Evolutionary conservation across 2,329 filamentous ascomycete genomes (phyloP).

Genomic region (Alternaria longipes): DNA sequence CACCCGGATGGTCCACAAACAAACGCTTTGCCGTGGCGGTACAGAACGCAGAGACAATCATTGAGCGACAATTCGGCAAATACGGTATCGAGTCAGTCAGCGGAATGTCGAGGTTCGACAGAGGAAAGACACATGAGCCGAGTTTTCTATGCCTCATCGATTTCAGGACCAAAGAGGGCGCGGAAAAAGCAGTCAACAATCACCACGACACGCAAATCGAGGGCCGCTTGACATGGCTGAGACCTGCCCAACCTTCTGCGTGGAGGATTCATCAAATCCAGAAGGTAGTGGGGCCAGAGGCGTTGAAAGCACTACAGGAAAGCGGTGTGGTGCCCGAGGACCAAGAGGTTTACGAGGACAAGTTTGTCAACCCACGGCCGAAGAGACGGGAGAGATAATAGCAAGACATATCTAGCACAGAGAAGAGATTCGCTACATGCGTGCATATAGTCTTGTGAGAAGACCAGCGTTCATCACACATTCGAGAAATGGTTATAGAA

Average conservation of each 20-base stretch:
- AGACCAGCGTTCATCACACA: not conserved
- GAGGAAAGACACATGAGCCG: conserved; percentile 11
- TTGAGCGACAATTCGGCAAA: conserved; percentile 21
- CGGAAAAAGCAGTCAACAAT: conserved; percentile 25
- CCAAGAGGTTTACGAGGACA: conserved; percentile 22
- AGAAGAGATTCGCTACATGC: not conserved
- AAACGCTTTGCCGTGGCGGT: not conserved
- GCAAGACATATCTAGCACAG: not conserved
- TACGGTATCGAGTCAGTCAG: conserved; percentile 32
- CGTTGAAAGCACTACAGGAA: conserved; percentile 27
- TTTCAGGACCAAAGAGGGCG: conserved; percentile 35
- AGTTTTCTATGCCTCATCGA: conserved; percentile 32
- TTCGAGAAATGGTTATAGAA: not conserved
- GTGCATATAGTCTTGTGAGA: not conserved
- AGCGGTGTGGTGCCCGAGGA: conserved; percentile 20
- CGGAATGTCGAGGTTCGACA: conserved; percentile 14
- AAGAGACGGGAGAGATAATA: not conserved
- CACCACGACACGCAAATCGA: conserved; percentile 27
- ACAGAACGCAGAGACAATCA: conserved; percentile 5
- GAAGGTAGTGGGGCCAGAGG: conserved; percentile 15
- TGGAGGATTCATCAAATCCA: conserved; percentile 28
- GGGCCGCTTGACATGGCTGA: conserved; percentile 18
- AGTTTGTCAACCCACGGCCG: conserved; percentile 15
- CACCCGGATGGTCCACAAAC: conserved; percentile 28
- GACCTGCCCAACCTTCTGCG: not conserved